phyloP scores from a whole-genome alignment of 2,329 filamentous ascomycete species.

The Eutypella sp. region DNA sequence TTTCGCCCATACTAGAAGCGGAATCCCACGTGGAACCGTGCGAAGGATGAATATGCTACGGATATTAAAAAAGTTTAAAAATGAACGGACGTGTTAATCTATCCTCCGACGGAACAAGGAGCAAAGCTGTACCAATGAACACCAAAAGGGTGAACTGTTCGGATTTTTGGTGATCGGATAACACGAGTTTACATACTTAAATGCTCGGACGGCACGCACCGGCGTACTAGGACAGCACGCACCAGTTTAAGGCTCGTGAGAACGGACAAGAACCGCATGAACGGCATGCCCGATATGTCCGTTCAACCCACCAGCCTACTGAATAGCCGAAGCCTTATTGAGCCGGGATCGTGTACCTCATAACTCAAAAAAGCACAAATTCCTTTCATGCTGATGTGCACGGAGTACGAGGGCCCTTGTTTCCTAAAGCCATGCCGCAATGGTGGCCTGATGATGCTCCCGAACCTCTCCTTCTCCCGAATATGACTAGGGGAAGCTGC shows the following conservation, averaged over 20 bases:
- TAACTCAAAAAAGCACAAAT: too few relatives aligned
- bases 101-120: not conserved
- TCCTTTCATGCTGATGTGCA: too few relatives aligned
- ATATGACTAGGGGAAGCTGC: too few relatives aligned
- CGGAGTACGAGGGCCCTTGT: too few relatives aligned
- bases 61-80: not conserved
- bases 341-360: too few relatives aligned
- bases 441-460: too few relatives aligned
- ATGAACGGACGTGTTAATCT: not conserved
- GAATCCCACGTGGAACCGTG: not conserved
- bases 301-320: too few relatives aligned
- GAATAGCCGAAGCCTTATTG: too few relatives aligned
- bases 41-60: not conserved
- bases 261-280: too few relatives aligned
- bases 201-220: not conserved
- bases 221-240: not conserved
- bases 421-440: too few relatives aligned
- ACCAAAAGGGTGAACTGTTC: not conserved
- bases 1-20: not conserved
- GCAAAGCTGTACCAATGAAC: not conserved
- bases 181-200: not conserved
- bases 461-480: too few relatives aligned
- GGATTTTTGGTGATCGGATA: not conserved
- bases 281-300: too few relatives aligned
- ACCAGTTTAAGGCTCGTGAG: not conserved